A percentile compares a stretch with the other conserved stretches of the same genome.
Evolutionary conservation across 768 basidiomycete species (phyloP).

Genomic region (Xerocomus potaroensis): DNA sequence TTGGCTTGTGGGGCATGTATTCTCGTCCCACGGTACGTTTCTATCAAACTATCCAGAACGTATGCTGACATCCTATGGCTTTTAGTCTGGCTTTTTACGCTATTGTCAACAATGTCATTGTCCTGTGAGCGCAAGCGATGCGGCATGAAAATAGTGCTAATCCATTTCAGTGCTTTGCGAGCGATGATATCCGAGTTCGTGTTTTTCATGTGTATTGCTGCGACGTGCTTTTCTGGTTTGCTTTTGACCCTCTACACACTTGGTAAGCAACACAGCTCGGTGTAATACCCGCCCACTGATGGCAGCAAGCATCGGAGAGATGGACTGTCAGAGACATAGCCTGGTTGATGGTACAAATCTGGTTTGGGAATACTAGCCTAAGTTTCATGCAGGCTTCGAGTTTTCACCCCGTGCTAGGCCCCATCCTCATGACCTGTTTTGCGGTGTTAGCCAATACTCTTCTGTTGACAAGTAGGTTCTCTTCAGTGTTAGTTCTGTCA

Average conservation of each 20-base stretch:
- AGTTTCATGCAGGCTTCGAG: constrained; percentile 52
- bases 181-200: constrained; percentile 80
- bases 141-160: constrained; percentile 4
- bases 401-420: constrained; percentile 70
- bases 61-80: not conserved
- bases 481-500: not conserved
- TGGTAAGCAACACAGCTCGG: constrained; percentile 28
- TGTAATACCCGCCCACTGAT: constrained; percentile 22
- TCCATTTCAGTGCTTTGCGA: constrained; percentile 55
- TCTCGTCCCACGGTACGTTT: constrained; percentile 68
- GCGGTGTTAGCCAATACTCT: constrained; percentile 78
- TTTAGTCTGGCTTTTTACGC: constrained; percentile 73
- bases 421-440: constrained; percentile 74
- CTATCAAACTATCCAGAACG: not conserved
- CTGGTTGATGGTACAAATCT: constrained; percentile 84
- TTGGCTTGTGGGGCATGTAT: constrained; percentile 83
- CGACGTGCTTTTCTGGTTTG: constrained; percentile 78
- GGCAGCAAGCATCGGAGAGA: constrained; percentile 25
- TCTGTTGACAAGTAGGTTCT: constrained; percentile 66
- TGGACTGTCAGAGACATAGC: constrained; percentile 49
- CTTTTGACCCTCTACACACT: constrained; percentile 51
- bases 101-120: constrained; percentile 71
- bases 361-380: constrained; percentile 77
- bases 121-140: constrained; percentile 49
- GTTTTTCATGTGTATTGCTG: constrained; percentile 74